Base-by-base conservation (phyloP, 768 basidiomycete genomes). In the Mycena epipterygia region DNA sequence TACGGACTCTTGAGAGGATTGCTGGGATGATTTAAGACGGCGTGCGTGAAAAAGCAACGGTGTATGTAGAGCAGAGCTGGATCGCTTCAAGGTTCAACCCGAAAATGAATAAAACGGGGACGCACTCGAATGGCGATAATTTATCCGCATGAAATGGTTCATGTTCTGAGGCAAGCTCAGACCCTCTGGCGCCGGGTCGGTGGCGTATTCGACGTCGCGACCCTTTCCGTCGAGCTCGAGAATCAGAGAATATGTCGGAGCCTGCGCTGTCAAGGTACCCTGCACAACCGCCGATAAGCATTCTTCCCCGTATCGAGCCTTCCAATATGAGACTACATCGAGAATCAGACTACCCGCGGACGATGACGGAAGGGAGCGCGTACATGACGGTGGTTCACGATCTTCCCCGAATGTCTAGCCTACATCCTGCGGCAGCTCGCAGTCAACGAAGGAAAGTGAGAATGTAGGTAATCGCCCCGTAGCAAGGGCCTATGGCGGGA, bases 11-110 rank as follows among this genome's bases (percentile, higher is more conserved):
- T 88, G 79, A 94, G 88, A 25, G 93, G 93, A 78, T 93, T 89
- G 7, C 80, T 79, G 7, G 93, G 89, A 66, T 87, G 87, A 57
- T 87, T 91, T 27, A 86, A 84, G 39, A 94, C 84, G 5, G 92
- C 93, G 76, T 92, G 90, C 5, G 92, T 90, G 73, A 94, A 93
- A 83, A 91, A 93, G 73, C 90, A 89, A 19, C 93, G 90, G 76
- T 93, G 92, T 55, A 93, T 87, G 76, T 92, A 92, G 12, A 93
- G 80, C 35, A 93, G 82, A 23, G 90, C 92, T 93, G 65, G 29
- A 2, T 25, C 55, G 23, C 25, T 44, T 63, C 32, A 32, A 27
- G 32, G 37, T 35, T 2, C 6, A 30, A 5, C 35, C n/a, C 21
- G 0, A 25, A 30, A 14, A n/a, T n/a, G 5, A 23, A 48, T 23